Conservation (phyloP, 1,284 basidiomycete genomes). For the Jaminaea rosea region DNA sequence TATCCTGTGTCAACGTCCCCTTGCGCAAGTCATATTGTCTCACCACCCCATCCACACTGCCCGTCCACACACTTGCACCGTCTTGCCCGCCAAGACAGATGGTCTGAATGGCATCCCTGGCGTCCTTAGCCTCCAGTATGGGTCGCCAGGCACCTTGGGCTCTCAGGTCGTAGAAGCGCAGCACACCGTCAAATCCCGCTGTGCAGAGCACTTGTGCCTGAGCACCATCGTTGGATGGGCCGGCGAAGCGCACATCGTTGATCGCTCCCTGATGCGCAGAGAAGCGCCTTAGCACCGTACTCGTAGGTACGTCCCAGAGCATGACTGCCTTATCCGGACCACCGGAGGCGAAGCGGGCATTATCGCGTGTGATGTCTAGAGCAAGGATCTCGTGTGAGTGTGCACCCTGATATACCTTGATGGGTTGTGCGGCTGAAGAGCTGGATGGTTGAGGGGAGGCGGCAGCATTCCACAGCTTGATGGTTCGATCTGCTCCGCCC, state of each 20-base stretch:
- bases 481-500: slow-evolving; percentile 78
- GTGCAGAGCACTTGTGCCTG: slow-evolving; percentile 24
- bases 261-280: slow-evolving; percentile 83
- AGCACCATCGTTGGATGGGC: slow-evolving; percentile 11
- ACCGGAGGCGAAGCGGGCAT: slow-evolving; percentile 81
- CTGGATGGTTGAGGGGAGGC: slow-evolving; percentile 51
- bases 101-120: slow-evolving; percentile 65
- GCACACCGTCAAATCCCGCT: slow-evolving; percentile 29
- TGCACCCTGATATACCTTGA: slow-evolving; percentile 64
- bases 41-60: slow-evolving; percentile 81
- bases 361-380: slow-evolving; percentile 76
- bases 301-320: slow-evolving; percentile 88
- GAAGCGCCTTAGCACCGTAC: slow-evolving; percentile 68
- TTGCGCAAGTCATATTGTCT: slow-evolving; percentile 87
- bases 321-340: slow-evolving; percentile 88
- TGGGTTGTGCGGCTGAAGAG: slow-evolving; percentile 7
- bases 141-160: slow-evolving; percentile 53
- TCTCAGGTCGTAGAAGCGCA: slow-evolving; percentile 51
- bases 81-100: slow-evolving; percentile 55
- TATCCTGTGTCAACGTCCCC: slow-evolving; percentile 78
- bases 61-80: slow-evolving; percentile 54
- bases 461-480: slow-evolving; percentile 82
- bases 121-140: slow-evolving; percentile 84
- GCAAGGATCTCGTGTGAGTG: slow-evolving; percentile 92
- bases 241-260: slow-evolving; percentile 69